phyloP scores from a whole-genome alignment of 345 rosid species.

The Brassica nigra region DNA sequence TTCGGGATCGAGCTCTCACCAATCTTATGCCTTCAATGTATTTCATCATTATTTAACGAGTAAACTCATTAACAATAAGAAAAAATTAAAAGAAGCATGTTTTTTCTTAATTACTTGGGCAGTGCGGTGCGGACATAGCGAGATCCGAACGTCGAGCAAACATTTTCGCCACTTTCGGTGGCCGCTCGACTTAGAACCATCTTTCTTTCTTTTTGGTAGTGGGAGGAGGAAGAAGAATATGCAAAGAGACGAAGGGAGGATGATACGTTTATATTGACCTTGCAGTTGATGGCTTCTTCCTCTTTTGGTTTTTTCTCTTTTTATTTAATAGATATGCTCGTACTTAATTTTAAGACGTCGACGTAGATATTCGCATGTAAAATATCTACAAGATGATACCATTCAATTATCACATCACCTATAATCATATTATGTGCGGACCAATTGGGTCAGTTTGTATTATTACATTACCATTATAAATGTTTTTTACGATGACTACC shows the following conservation, averaged over 20 bases:
- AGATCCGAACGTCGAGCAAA: slow-evolving; percentile 71
- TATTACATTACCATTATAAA: background rate
- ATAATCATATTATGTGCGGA: background rate
- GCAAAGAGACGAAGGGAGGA: slow-evolving; percentile 18
- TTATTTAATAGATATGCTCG: background rate
- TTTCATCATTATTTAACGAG: background rate
- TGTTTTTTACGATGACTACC: background rate
- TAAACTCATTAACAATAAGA: background rate
- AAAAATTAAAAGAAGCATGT: background rate
- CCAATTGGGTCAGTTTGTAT: background rate
- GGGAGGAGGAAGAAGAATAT: slow-evolving; percentile 11
- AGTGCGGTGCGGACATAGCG: slow-evolving; percentile 67
- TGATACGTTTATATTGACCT: slow-evolving; percentile 35
- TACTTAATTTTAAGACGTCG: background rate
- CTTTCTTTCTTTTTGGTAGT: background rate
- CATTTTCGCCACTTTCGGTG: slow-evolving; percentile 34
- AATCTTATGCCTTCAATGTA: slow-evolving; percentile 59
- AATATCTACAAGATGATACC: background rate
- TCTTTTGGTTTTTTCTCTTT: background rate
- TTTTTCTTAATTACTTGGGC: slow-evolving; percentile 50
- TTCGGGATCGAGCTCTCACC: slow-evolving; percentile 87
- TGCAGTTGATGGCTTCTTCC: slow-evolving; percentile 15
- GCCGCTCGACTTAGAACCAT: slow-evolving; percentile 50
- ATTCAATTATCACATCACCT: background rate
- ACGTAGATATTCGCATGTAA: background rate